Base-by-base conservation (phyloP, 2,329 filamentous ascomycete species). In the Balansia obtecta region DNA sequence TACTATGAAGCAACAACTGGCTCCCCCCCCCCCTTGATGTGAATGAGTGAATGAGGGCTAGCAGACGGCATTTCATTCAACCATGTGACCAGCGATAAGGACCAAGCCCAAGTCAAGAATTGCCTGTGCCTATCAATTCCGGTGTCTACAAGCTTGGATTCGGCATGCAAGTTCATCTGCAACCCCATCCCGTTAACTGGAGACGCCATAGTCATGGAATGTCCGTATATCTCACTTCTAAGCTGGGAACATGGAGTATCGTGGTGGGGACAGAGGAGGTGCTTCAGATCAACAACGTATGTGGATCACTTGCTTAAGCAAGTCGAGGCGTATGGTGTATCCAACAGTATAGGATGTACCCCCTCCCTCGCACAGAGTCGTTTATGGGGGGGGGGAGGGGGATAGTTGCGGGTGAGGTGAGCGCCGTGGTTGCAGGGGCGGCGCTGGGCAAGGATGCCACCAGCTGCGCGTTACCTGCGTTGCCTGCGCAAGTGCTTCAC, bases 231-330 rank as follows among this genome's bases (percentile, higher is more conserved):
- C 46, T 51, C 46, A 49, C 50, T 45, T 53, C 54, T 49, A 52
- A 48, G 48, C 50, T 52, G 42, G 53, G 46, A 39, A 52, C 48
- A 46, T 46, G 51, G 54, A 46, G 50, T 54, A 53, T 48, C 45
- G 34, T 44, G 49, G 53, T 52, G 55, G 50, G 52, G 45, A 52
- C 41, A n/a, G 42, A 41, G 46, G 49, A 54, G 54, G 51, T 47
- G 52, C 54, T 50, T 56, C 54, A 50, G 52, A 54, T 53, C 46
- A 54, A 46, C 46, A 54, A 46, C 51, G 44, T 47, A 37, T 48
- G 54, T 53, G 50, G 55, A 52, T 41, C 49, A 44, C 40, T 41
- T 43, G 50, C 39, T 49, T 22, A 39, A 51, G 39, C 41, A 54
- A 46, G 50, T 53, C 49, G 46, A 52, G 32, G 20, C 48, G 49